Evolutionary conservation across 345 rosid genomes (phyloP), one percentile per base, ranked within the genome.

Genomic region (Populus nigra): DNA sequence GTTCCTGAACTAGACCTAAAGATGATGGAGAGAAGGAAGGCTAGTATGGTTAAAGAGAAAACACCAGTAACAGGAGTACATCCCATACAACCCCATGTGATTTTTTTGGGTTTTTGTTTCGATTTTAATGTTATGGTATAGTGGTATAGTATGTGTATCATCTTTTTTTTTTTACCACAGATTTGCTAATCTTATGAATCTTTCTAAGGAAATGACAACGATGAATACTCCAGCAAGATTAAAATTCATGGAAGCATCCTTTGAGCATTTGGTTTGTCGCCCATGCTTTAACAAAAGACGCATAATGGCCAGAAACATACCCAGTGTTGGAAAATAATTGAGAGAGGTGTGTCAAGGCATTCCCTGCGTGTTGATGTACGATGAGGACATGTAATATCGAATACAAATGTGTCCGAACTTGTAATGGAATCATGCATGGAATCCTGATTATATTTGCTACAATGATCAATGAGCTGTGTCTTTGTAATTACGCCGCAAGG

Each of bases 21-120:
- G 97, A 91, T 45, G 94, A 87, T 12, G 91, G 89, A 62, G 92
- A 85, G 1, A 88, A 82, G 77, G 90, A 88, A 79, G 82, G 77
- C 74, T 77, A 73, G 41, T 25, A 31, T 55, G 43, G 13, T 41
- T 43, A 41, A 33, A 65, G 35, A 20, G 62, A 69, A 66, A 78
- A 67, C 39, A 79, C 66, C 68, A 76, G 77, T 27, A 82, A 66
- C 59, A 76, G 79, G 73, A 82, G 80, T 80, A 80, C 74, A 74
- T 77, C 62, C 68, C 66, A 50, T 36, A 77, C 80, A 69, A 78
- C 68, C 80, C 29, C 72, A 62, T 20, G 57, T 83, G 85, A 83
- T 72, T 82, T 84, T 33, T 85, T 85, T 77, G 70, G 69, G 47
- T 68, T 80, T 76, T 76, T 77, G 69, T 78, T 83, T 71, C 43